These are phyloP conservation scores for Zygosaccharomyces bailii DNA, from an alignment of 805 yeast genomes.

Conservation along the genomic window DNA sequence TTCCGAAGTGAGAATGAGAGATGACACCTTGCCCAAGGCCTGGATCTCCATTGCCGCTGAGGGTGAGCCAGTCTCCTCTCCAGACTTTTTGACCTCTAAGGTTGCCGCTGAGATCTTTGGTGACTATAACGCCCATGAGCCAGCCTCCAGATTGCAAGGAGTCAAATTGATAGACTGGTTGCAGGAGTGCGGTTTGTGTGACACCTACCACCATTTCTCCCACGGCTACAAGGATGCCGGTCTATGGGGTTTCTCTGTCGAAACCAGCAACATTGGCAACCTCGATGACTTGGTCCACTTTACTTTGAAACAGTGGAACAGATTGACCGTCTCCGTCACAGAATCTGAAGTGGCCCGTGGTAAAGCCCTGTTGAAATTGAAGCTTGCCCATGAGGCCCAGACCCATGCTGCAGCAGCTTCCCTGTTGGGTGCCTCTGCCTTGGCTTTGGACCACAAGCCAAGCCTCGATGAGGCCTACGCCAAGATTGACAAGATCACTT, in stretches of 20 bases:
- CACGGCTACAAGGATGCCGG: constrained; percentile 72
- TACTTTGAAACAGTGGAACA: constrained; percentile 82
- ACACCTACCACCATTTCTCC: constrained; percentile 68
- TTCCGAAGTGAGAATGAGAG: constrained; percentile 84
- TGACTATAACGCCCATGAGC: constrained; percentile 51
- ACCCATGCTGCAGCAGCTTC: constrained; percentile 50
- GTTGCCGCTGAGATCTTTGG: constrained; percentile 68
- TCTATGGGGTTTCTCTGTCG: constrained; percentile 77
- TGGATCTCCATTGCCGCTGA: constrained; percentile 72
- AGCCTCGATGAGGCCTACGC: constrained; percentile 57
- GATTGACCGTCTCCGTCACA: constrained; percentile 70
- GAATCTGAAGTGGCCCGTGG: constrained; percentile 78
- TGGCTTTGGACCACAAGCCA: constrained; percentile 59
- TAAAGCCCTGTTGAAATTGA: constrained; percentile 66
- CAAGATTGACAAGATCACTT: constrained; percentile 60
- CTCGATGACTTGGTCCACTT: constrained; percentile 79
- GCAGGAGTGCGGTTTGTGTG: constrained; percentile 69
- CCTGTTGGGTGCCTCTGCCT: constrained; percentile 47
- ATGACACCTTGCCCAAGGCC: constrained; percentile 79
- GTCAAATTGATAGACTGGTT: constrained; percentile 68
- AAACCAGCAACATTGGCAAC: constrained; percentile 53
- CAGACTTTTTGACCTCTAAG: constrained; percentile 64
- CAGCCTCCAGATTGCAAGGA: constrained; percentile 56
- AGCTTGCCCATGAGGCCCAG: constrained; percentile 49
- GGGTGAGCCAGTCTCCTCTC: constrained; percentile 63